Conservation (phyloP, 441 rosid genomes). For the Pelargonium hybrid region DNA sequence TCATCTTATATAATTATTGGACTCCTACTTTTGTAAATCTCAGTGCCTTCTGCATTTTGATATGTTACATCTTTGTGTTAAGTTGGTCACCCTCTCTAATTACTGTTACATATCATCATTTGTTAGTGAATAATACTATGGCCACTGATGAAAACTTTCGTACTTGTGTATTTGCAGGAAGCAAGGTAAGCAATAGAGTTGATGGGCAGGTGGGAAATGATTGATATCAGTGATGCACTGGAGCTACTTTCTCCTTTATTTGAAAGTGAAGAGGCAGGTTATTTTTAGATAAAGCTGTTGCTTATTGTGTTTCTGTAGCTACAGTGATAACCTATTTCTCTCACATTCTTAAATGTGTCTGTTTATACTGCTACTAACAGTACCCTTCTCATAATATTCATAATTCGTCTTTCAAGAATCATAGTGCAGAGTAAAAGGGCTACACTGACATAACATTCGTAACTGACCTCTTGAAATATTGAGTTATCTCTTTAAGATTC, state of each 20-base stretch:
- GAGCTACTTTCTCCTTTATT: slow-evolving; percentile 91
- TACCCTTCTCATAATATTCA: not conserved
- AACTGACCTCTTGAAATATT: not conserved
- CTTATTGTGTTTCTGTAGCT: not conserved
- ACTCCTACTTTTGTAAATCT: not conserved
- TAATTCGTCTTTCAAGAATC: not conserved
- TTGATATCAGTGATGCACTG: slow-evolving; percentile 90
- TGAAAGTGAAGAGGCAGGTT: slow-evolving; percentile 90
- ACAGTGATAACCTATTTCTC: not conserved
- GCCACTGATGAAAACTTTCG: slow-evolving; percentile 18
- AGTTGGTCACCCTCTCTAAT: slow-evolving; percentile 8
- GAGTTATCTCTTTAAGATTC: not conserved
- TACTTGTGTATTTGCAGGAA: slow-evolving; percentile 55
- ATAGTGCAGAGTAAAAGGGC: not conserved
- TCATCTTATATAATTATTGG: slow-evolving; percentile 2
- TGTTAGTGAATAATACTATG: not conserved
- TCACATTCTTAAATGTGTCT: not conserved
- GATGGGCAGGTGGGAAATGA: slow-evolving; percentile 89
- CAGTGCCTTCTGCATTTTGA: not conserved
- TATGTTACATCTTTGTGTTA: not conserved
- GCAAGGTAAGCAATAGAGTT: slow-evolving; percentile 88
- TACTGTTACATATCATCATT: slow-evolving; percentile 3
- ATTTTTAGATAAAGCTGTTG: slow-evolving; percentile 9
- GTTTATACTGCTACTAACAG: not conserved
- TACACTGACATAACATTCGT: not conserved